Percentiles rank a stretch among this genome's conserved stretches.
Evolutionary conservation across 345 rosid genomes (phyloP).

Genomic region (Camelina sativa): DNA sequence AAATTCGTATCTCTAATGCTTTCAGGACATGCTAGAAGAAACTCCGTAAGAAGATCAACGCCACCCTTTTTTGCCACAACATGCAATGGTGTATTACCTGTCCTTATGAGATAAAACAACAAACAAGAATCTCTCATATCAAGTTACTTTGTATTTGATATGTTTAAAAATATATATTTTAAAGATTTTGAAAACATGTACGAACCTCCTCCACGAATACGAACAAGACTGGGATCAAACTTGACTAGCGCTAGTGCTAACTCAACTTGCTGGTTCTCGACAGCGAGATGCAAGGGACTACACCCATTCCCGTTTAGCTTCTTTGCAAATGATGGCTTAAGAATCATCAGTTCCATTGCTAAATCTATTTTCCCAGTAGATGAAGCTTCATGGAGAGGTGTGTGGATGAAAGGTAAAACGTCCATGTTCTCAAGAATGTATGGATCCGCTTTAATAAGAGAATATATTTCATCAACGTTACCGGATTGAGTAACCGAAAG

Average conservation of each 20-base stretch:
- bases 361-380: constrained; percentile 1
- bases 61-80: constrained; percentile 4
- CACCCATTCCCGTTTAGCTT: constrained; percentile 11
- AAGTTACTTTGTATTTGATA: no score
- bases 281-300: constrained; percentile 32
- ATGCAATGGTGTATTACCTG: constrained; percentile 32
- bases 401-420: no score
- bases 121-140: no score
- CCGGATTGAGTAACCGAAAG: no score
- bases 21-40: no score
- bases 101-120: no score
- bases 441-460: no score
- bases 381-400: constrained; percentile 29
- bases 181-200: no score
- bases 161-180: no score
- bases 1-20: constrained; percentile 22
- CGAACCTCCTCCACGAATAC: constrained; percentile 3
- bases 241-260: constrained; percentile 31
- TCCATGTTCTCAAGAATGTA: no score
- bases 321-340: constrained; percentile 36
- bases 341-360: constrained; percentile 31
- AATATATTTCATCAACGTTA: no score
- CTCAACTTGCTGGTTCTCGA: constrained; percentile 12
- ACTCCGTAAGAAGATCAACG: not conserved
- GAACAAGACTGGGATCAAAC: constrained; percentile 30